These are phyloP conservation scores for Malbranchea cinnamomea DNA, from an alignment of 2,329 filamentous ascomycete genomes.

Conservation along the genomic window DNA sequence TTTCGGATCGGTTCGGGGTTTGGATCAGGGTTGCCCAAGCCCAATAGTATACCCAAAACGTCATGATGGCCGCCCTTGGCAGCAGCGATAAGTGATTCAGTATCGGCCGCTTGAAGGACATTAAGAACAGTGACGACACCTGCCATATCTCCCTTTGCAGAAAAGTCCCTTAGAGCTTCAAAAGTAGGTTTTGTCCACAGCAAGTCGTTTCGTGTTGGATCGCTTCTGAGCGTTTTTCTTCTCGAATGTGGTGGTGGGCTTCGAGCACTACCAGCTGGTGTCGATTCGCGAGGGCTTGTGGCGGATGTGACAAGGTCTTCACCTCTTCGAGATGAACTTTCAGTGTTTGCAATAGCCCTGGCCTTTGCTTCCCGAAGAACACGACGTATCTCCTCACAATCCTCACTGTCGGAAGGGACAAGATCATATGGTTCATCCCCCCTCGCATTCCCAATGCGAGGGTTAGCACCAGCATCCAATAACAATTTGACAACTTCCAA, in stretches of 20 bases:
- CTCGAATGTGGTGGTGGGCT: conserved; percentile 26
- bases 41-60: conserved; percentile 63
- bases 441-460: conserved; percentile 77
- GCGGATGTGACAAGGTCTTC: too few relatives aligned
- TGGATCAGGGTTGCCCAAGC: conserved; percentile 49
- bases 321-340: conserved; percentile 26
- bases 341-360: conserved; percentile 22
- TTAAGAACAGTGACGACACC: conserved; percentile 36
- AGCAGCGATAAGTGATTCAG: conserved; percentile 77
- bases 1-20: conserved; percentile 52
- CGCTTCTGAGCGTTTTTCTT: conserved; percentile 33
- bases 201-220: conserved; percentile 35
- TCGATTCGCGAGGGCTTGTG: conserved; percentile 31
- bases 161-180: conserved; percentile 34
- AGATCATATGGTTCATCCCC: conserved; percentile 85
- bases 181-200: conserved; percentile 36
- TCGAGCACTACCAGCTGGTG: conserved; percentile 21
- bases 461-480: conserved; percentile 77
- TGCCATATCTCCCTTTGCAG: conserved; percentile 34
- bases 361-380: conserved; percentile 50
- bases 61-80: conserved; percentile 83
- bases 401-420: conserved; percentile 57
- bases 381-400: conserved; percentile 63
- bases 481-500: conserved; percentile 74
- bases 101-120: conserved; percentile 47